These are phyloP conservation scores for Geranomyces michiganensis DNA, from an alignment of 192 early-diverging fungal species.

Conservation along the genomic window DNA sequence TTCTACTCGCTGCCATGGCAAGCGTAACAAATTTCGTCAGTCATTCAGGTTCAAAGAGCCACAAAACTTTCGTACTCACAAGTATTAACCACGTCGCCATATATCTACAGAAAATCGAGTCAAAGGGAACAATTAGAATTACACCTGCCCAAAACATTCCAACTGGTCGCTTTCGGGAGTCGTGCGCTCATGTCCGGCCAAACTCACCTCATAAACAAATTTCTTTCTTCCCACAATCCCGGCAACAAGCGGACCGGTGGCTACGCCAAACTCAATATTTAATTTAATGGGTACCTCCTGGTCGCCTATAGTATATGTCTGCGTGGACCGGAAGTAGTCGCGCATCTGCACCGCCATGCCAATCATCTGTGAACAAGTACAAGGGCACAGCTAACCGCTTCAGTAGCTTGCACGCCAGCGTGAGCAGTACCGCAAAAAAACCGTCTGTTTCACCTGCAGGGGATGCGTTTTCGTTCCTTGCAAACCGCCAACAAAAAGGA, in stretches of 20 bases:
- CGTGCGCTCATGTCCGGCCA: no score
- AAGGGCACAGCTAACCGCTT: no score
- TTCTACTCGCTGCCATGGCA: conserved; percentile 22
- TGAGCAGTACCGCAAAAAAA: not conserved
- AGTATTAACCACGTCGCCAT: conserved; percentile 56
- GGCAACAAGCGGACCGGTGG: conserved; percentile 52
- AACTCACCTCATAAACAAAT: conserved; percentile 51
- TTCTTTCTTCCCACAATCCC: conserved; percentile 55
- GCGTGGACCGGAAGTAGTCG: conserved; percentile 30
- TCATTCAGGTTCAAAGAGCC: no score
- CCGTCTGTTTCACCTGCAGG: conserved; percentile 20
- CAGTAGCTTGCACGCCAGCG: not conserved
- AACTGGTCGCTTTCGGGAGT: no score
- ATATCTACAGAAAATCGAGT: conserved; percentile 30
- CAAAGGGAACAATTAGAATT: not conserved
- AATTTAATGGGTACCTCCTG: conserved; percentile 33
- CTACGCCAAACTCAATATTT: conserved; percentile 47
- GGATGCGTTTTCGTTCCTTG: conserved; percentile 31
- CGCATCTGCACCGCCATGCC: conserved; percentile 44
- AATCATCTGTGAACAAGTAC: conserved; percentile 27
- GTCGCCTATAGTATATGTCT: conserved; percentile 28
- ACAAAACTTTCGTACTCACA: conserved; percentile 11
- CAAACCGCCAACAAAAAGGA: conserved; percentile 52
- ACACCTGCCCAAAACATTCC: not conserved
- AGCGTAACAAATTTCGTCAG: no score